phyloP scores from a whole-genome alignment of 2,329 filamentous ascomycete genomes.

The Fusarium protoensiforme region DNA sequence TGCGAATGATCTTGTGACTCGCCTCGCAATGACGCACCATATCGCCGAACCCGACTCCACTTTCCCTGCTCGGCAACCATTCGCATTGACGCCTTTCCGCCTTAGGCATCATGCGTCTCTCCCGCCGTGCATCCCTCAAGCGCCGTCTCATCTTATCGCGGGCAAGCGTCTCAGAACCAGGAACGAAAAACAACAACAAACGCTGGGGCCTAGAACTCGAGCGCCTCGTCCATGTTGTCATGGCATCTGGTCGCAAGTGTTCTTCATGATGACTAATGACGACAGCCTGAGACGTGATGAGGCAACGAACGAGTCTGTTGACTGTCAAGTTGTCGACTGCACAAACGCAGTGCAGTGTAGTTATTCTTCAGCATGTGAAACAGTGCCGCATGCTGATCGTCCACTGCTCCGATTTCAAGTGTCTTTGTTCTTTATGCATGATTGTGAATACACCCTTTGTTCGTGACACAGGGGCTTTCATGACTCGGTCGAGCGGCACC shows the following conservation, averaged over 20 bases:
- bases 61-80: slow-evolving; percentile 42
- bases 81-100: slow-evolving; percentile 36
- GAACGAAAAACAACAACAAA: slow-evolving; percentile 26
- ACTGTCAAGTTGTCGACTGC: not conserved
- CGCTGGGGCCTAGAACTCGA: not conserved
- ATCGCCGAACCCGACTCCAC: slow-evolving; percentile 35
- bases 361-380: not conserved
- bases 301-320: not conserved
- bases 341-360: not conserved
- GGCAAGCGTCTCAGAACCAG: slow-evolving; percentile 21
- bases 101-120: slow-evolving; percentile 39
- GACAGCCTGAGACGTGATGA: not conserved
- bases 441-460: not conserved
- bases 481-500: not conserved
- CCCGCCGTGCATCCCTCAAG: slow-evolving; percentile 16
- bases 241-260: slow-evolving; percentile 13
- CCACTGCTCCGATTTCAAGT: not conserved
- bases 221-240: slow-evolving; percentile 21
- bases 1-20: slow-evolving; percentile 42
- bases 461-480: not conserved
- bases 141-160: slow-evolving; percentile 31
- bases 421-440: not conserved
- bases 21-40: slow-evolving; percentile 44
- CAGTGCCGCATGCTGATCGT: not conserved
- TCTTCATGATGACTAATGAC: not conserved